Base-by-base conservation (phyloP, 805 yeast species). In the Barnettozyma botsteinii region DNA sequence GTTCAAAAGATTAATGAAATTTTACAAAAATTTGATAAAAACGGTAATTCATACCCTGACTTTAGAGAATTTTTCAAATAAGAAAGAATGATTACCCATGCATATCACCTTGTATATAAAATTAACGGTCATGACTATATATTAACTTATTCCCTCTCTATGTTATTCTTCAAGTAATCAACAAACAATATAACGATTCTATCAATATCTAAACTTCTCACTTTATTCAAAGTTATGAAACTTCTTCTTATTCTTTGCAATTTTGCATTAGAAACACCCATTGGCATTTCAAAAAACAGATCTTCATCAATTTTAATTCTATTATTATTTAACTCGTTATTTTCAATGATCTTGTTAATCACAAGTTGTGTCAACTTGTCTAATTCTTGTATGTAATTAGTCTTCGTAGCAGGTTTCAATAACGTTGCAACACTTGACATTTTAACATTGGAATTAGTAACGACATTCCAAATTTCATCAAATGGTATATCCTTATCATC, bases 341-440 rank as follows among this genome's bases (percentile, higher is more conserved):
- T 73, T 43, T 79, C 82, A 41, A 81, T 59, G 14, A 85, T 69
- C 40, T 75, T 76, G 40, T 69, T 69, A 4, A 85, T 72, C 12
- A 88, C 82, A 4, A 66, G 66, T 43, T 76, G 77, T 0, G 97
- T 85, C 43, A 71, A 70, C 38, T 69, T 71, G 57, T 89, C 97
- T 34, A 91, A 68, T 46, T 83, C 80, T 53, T 84, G 89, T 26
- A 88, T 63, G 53, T 83, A 89, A 59, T 85, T 77, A 13, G 81
- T 73, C 7, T 83, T 79, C 0, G 84, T 71, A 0, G 95, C 89
- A 1, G 95, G 85, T 56, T 85, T 87, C 31, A 86, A 62, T 26
- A 83, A 62, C 0, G 97, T 89, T 3, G 96, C 94, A 28, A 82
- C 80, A 54, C 87, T 91, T 5, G 96, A 94, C 9, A 80, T 75